Evolutionary conservation across 495 filamentous ascomycete genomes (phyloP).

Genomic region (Aspergillus mulundensis): DNA sequence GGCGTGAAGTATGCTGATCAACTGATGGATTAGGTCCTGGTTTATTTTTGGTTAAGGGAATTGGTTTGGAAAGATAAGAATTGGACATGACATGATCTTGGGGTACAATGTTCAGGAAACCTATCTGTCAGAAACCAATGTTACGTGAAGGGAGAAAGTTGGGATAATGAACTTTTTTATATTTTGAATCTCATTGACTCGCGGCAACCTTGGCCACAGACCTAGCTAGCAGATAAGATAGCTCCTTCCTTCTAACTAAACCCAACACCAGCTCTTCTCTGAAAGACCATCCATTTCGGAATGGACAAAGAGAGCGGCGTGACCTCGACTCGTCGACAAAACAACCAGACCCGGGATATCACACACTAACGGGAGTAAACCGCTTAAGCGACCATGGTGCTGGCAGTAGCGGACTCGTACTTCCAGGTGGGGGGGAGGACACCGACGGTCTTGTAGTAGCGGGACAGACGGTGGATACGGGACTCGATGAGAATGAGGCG

Average conservation of each 20-base stretch:
- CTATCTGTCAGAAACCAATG: no score
- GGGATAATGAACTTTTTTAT: not conserved
- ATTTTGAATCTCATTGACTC: conserved; percentile 4
- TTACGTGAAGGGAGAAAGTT: no score
- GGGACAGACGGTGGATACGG: conserved; percentile 95
- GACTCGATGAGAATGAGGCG: conserved; percentile 99
- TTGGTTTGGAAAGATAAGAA: no score
- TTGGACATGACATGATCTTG: no score
- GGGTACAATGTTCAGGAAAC: no score
- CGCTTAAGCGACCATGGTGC: conserved; percentile 52
- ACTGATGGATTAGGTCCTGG: not conserved
- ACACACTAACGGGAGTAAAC: conserved; percentile 4
- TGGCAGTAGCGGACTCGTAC: conserved; percentile 71
- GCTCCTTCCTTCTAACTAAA: not conserved
- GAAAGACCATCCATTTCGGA: not conserved
- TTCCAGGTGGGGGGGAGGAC: conserved; percentile 97
- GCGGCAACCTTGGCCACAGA: not conserved
- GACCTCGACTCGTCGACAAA: conserved; percentile 5
- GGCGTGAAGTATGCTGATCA: not conserved
- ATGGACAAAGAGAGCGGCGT: not conserved
- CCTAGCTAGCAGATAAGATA: not conserved
- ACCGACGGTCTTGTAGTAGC: conserved; percentile 98
- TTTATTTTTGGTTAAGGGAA: no score
- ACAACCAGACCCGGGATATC: not conserved
- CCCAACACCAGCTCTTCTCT: not conserved